Evolutionary conservation across 2,329 filamentous ascomycete species (phyloP).

Genomic region (Talaromyces atroroseus): DNA sequence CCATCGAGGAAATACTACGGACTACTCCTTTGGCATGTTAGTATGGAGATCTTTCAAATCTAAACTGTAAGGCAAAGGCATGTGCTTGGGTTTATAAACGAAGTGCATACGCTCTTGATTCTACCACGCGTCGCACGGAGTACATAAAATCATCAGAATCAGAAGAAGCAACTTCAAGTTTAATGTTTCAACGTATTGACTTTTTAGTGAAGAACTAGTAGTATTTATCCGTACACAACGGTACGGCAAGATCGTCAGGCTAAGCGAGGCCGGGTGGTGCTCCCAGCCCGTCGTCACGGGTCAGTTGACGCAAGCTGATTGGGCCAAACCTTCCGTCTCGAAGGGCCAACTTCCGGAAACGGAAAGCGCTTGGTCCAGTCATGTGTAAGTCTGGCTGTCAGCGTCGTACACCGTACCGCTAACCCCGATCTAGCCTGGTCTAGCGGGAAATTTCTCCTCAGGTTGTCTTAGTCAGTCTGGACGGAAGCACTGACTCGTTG

Average conservation of each 20-base stretch:
- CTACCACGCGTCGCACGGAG: no score
- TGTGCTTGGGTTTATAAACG: background rate
- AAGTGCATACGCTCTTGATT: no score
- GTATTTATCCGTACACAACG: no score
- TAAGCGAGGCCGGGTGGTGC: background rate
- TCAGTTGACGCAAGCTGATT: constrained; percentile 6
- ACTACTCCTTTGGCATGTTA: background rate
- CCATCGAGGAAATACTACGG: no score
- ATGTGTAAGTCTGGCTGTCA: background rate
- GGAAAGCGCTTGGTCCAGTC: constrained; percentile 1
- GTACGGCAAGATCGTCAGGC: background rate
- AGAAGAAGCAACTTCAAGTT: no score
- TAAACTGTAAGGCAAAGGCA: background rate
- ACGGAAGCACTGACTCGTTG: constrained; percentile 7
- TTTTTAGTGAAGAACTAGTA: background rate
- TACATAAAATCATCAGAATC: no score
- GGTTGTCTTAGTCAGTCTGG: background rate
- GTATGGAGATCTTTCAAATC: background rate
- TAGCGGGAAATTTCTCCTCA: background rate
- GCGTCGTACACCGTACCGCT: background rate
- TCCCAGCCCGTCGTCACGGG: constrained; percentile 11
- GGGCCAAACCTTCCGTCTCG: background rate
- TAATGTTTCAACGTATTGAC: no score
- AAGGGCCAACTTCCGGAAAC: background rate
- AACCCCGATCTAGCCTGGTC: background rate